These are phyloP conservation scores for Arachis stenosperma DNA, from an alignment of 306 rosid genomes.

Conservation along the genomic window DNA sequence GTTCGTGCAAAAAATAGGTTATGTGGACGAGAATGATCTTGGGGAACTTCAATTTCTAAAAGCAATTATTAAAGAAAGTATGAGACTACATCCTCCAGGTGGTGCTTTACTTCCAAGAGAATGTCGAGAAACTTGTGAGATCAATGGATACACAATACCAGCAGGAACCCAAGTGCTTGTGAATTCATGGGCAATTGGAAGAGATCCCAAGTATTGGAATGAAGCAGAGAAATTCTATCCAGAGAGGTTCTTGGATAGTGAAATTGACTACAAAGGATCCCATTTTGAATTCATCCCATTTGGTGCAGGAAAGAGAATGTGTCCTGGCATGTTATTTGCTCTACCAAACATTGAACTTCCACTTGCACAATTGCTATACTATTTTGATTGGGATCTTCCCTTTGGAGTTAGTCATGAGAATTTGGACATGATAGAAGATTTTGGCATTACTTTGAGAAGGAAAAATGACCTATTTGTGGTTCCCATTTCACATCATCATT, in stretches of 20 bases:
- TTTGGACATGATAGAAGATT: conserved; percentile 35
- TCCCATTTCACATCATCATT: conserved; percentile 2
- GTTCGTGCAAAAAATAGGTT: too few relatives aligned
- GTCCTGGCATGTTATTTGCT: conserved; percentile 31
- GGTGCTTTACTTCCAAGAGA: conserved; percentile 36
- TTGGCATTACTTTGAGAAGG: conserved; percentile 3
- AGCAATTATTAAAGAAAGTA: conserved; percentile 36
- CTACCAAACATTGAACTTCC: conserved; percentile 23
- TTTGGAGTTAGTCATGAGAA: conserved; percentile 30
- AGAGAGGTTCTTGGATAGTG: conserved; percentile 37
- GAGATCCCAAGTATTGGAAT: conserved; percentile 36
- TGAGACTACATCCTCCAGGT: conserved; percentile 39
- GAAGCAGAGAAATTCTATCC: conserved; percentile 39
- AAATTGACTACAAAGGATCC: conserved; percentile 30
- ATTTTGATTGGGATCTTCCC: conserved; percentile 45
- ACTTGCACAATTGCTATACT: conserved; percentile 32
- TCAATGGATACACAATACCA: conserved; percentile 40
- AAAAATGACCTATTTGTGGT: conserved; percentile 1
- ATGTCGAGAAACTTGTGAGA: conserved; percentile 31
- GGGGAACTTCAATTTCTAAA: conserved; percentile 32
- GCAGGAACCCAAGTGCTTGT: conserved; percentile 20
- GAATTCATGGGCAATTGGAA: conserved; percentile 36
- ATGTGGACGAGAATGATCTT: conserved; percentile 26
- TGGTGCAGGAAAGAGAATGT: conserved; percentile 40
- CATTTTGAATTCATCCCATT: conserved; percentile 32